phyloP scores from a whole-genome alignment of 306 rosid genomes.

The Vigna mungo region DNA sequence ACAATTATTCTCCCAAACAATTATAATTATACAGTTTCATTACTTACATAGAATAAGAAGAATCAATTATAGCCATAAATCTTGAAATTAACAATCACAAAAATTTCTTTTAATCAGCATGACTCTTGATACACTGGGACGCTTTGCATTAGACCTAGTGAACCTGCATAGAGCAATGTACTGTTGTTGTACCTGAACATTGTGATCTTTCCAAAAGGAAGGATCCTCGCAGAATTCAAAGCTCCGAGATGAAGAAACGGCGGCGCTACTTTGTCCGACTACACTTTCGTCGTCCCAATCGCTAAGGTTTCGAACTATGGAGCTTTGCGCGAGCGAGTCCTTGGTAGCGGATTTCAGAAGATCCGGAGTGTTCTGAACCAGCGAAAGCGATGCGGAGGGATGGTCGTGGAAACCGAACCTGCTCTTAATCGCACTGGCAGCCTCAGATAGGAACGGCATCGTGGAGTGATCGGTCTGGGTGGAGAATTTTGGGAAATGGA shows the following conservation, averaged over 20 bases:
- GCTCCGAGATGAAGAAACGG: constrained; percentile 59
- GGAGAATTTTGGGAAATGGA: not conserved
- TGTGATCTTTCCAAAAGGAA: constrained; percentile 95
- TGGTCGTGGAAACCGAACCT: constrained; percentile 85
- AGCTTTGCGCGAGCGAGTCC: constrained; percentile 53
- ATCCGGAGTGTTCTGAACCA: constrained; percentile 70
- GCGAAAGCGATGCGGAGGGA: constrained; percentile 53
- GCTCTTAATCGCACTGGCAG: constrained; percentile 86
- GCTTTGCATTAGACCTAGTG: not conserved
- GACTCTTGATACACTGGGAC: not conserved
- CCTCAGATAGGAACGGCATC: constrained; percentile 87
- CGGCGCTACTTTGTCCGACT: constrained; percentile 45
- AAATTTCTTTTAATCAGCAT: not conserved
- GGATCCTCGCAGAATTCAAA: constrained; percentile 88
- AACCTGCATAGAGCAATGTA: not conserved
- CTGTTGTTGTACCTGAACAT: constrained; percentile 74
- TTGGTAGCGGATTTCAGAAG: constrained; percentile 65
- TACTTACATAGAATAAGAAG: not conserved
- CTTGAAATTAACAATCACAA: not conserved
- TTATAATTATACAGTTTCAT: constrained; percentile 8
- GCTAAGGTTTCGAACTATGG: constrained; percentile 59
- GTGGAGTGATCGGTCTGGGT: not conserved
- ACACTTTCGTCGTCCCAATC: constrained; percentile 58
- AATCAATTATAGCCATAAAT: not conserved
- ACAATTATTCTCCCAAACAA: constrained; percentile 5